Percentiles rank a stretch among this genome's conserved stretches.
These are phyloP conservation scores for Cylindrotheca closterium DNA, from an alignment of 108 stramenopile species.

Conservation along the genomic window DNA sequence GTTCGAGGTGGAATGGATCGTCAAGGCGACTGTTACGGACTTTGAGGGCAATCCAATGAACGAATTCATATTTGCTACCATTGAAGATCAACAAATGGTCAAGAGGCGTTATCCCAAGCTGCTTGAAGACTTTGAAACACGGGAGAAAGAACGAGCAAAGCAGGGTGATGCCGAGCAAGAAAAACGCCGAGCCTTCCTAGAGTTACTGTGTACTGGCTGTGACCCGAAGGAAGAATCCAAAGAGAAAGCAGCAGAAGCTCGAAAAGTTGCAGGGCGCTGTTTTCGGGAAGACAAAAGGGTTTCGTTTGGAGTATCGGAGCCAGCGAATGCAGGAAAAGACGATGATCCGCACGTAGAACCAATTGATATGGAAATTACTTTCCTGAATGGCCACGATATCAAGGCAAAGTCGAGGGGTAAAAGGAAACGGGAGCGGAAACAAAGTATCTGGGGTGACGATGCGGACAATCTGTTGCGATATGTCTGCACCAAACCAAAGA, in stretches of 20 bases:
- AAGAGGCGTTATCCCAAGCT: slow-evolving; percentile 50
- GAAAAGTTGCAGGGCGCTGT: background rate
- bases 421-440: background rate
- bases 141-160: slow-evolving; percentile 29
- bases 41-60: slow-evolving; percentile 48
- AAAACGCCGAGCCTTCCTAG: slow-evolving; percentile 53
- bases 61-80: slow-evolving; percentile 58
- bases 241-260: background rate
- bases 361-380: background rate
- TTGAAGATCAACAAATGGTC: slow-evolving; percentile 48
- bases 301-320: no score
- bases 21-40: slow-evolving; percentile 46
- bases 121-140: slow-evolving; percentile 35
- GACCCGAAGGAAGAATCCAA: background rate
- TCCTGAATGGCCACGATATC: background rate
- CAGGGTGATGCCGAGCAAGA: slow-evolving; percentile 58
- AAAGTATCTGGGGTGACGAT: background rate
- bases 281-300: background rate
- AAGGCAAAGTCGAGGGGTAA: background rate
- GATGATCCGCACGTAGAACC: background rate
- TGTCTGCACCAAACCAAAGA: background rate
- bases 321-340: background rate
- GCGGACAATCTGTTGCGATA: background rate
- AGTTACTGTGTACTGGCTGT: background rate
- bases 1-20: slow-evolving; percentile 60